Evolutionary conservation across 305 asterid species (phyloP).

Genomic region (Fraxinus angustifolia): DNA sequence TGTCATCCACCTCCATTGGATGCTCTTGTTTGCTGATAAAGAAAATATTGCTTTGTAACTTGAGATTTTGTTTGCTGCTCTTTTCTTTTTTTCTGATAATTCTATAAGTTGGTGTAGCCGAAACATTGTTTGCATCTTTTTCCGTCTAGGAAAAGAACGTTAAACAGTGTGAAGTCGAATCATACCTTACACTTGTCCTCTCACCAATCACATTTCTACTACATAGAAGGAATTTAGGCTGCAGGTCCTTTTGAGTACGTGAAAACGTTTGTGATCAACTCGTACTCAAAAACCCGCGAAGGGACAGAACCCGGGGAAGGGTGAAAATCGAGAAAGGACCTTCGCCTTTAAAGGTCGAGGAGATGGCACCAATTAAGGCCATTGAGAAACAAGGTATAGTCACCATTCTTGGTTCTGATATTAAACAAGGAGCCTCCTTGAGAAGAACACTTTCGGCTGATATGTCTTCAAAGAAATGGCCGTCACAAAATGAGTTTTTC

Average conservation of each 20-base stretch:
- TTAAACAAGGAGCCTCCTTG: slow-evolving; percentile 28
- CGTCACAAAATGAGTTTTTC: slow-evolving; percentile 41
- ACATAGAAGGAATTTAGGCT: background rate
- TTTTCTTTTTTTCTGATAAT: background rate
- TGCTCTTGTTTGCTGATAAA: slow-evolving; percentile 25
- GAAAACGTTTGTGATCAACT: background rate
- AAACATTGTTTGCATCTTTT: slow-evolving; percentile 7
- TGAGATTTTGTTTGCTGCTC: background rate
- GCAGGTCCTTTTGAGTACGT: background rate
- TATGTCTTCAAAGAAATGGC: slow-evolving; percentile 70
- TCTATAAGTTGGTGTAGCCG: slow-evolving; percentile 10
- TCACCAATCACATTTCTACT: background rate
- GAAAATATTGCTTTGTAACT: background rate
- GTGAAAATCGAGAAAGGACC: slow-evolving; percentile 19
- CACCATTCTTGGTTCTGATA: slow-evolving; percentile 52
- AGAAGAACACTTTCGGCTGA: slow-evolving; percentile 67
- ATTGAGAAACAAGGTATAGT: slow-evolving; percentile 42
- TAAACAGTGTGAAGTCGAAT: background rate
- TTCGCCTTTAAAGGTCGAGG: slow-evolving; percentile 21
- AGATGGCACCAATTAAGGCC: slow-evolving; percentile 2
- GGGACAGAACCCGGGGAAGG: background rate
- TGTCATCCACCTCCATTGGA: slow-evolving; percentile 21
- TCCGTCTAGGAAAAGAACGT: background rate
- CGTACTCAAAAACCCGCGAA: background rate
- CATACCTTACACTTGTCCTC: background rate